A percentile compares a stretch with the other conserved stretches of the same genome.
Evolutionary conservation across 1,139 yeast genomes (phyloP).

Genomic region (Candida sojae): DNA sequence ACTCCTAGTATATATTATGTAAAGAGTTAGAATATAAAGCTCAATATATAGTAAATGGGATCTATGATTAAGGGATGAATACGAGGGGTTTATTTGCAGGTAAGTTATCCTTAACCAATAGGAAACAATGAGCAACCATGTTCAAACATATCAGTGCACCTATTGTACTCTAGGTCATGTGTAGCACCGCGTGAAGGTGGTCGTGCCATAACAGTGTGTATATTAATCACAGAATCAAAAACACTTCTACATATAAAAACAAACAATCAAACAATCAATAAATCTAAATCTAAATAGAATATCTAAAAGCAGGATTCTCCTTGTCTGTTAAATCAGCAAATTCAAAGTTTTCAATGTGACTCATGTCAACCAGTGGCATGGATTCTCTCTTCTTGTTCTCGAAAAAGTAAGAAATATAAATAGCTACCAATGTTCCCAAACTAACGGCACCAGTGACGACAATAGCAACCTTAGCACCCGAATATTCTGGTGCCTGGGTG

Average conservation of each 20-base stretch:
- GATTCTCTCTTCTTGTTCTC: slow-evolving; percentile 32
- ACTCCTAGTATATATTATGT: too few species aligned
- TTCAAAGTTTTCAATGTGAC: slow-evolving; percentile 48
- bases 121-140: too few species aligned
- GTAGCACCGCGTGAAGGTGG: too few species aligned
- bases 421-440: slow-evolving; percentile 20
- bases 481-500: slow-evolving; percentile 53
- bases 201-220: too few species aligned
- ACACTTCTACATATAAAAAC: not conserved
- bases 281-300: slow-evolving; percentile 17
- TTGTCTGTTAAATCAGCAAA: slow-evolving; percentile 65
- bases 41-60: too few species aligned
- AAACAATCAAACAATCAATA: not conserved
- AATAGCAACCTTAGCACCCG: slow-evolving; percentile 44
- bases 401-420: slow-evolving; percentile 30
- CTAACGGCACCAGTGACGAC: slow-evolving; percentile 32
- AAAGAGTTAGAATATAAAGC: too few species aligned
- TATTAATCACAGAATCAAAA: too few species aligned
- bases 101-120: too few species aligned
- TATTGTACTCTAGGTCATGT: too few species aligned
- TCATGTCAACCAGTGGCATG: slow-evolving; percentile 15
- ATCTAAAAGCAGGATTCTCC: slow-evolving; percentile 66
- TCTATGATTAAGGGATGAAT: too few species aligned
- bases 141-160: too few species aligned
- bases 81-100: too few species aligned